Evolutionary conservation across 371 early-diverging fungal genomes (phyloP).

Genomic region (Dichotomocladium elegans): DNA sequence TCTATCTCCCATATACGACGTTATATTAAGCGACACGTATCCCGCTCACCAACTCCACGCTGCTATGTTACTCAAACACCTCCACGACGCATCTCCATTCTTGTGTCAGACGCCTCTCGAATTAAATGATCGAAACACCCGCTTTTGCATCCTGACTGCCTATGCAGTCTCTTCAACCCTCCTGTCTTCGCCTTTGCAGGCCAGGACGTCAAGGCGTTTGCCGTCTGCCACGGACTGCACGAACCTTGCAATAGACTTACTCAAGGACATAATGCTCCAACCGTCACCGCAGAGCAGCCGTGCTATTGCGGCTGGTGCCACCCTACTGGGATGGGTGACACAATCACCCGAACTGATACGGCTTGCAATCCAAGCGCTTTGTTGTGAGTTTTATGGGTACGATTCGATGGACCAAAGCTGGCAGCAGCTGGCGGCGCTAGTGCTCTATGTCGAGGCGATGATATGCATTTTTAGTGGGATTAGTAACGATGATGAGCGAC

Average conservation of each 20-base stretch:
- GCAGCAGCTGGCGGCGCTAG: background rate
- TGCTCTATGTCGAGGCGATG: slow-evolving; percentile 4
- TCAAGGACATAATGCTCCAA: background rate
- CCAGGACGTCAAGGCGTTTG: too few species aligned
- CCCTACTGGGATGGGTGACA: background rate
- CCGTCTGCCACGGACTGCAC: background rate
- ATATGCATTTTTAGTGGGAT: background rate
- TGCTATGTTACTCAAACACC: background rate
- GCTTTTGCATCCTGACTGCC: background rate
- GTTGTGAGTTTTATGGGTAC: background rate
- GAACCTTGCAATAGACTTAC: background rate
- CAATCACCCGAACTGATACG: background rate
- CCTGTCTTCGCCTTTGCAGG: background rate
- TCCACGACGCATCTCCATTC: background rate
- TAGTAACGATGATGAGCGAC: too few species aligned
- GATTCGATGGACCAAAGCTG: background rate
- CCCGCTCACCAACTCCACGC: background rate
- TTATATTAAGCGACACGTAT: background rate
- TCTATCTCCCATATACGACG: background rate
- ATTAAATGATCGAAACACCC: too few species aligned
- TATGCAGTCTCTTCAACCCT: background rate
- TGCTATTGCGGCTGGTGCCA: background rate
- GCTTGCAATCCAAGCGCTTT: background rate
- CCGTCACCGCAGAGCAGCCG: too few species aligned
- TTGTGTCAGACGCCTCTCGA: too few species aligned